Percentiles rank a stretch among this genome's conserved stretches.
Conservation (phyloP, 768 basidiomycete genomes). For the Pleurotus giganteus region DNA sequence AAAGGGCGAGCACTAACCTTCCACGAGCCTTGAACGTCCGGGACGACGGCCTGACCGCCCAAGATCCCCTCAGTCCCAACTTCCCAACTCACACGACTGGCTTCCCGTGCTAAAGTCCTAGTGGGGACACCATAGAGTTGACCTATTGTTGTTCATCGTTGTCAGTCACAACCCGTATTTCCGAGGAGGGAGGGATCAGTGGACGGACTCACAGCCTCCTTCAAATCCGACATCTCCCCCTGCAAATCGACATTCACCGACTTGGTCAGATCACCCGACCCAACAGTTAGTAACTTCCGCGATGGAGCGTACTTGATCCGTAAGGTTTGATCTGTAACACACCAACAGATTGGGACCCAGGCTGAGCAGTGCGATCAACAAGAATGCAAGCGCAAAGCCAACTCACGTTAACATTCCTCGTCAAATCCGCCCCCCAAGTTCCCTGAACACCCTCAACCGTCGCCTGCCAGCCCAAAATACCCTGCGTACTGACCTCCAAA, state of each 20-base stretch:
- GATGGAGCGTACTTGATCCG: slow-evolving; percentile 87
- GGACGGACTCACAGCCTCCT: slow-evolving; percentile 72
- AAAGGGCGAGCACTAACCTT: slow-evolving; percentile 46
- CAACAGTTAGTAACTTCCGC: slow-evolving; percentile 90
- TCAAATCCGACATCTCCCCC: slow-evolving; percentile 89
- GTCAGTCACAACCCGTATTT: too few relatives aligned
- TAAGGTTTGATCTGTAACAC: slow-evolving; percentile 59
- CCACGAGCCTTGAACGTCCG: slow-evolving; percentile 93
- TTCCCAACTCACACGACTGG: slow-evolving; percentile 70
- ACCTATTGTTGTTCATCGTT: too few relatives aligned
- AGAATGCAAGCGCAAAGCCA: too few relatives aligned
- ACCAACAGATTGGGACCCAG: not conserved
- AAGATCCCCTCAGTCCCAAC: slow-evolving; percentile 87
- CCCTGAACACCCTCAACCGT: slow-evolving; percentile 88
- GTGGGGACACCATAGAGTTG: slow-evolving; percentile 69
- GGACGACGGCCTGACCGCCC: slow-evolving; percentile 89
- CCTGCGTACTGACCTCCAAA: slow-evolving; percentile 85
- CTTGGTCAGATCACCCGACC: slow-evolving; percentile 78
- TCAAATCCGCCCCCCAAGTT: slow-evolving; percentile 92
- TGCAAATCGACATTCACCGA: slow-evolving; percentile 90
- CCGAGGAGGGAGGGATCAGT: not conserved
- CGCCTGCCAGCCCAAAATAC: slow-evolving; percentile 87
- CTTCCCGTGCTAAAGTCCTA: slow-evolving; percentile 57
- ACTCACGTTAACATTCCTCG: slow-evolving; percentile 83
- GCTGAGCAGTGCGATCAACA: not conserved